Conservation (phyloP, 2,329 filamentous ascomycete species). For the Neofusicoccum sp. region DNA sequence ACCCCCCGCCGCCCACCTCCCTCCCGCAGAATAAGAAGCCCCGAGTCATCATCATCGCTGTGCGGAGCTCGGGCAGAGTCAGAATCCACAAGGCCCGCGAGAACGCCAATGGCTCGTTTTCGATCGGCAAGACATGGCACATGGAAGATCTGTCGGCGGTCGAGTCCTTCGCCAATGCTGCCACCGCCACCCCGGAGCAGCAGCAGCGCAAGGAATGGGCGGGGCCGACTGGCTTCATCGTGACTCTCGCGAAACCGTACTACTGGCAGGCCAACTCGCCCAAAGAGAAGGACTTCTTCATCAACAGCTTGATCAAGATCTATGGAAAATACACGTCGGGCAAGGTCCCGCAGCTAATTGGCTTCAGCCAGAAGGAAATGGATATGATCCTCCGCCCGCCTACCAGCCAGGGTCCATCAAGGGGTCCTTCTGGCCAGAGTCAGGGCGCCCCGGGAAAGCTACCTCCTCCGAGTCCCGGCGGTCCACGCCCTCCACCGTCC, state of each 20-base stretch:
- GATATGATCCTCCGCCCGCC: constrained; percentile 68
- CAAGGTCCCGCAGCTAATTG: constrained; percentile 73
- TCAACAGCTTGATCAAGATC: constrained; percentile 93
- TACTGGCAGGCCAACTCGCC: constrained; percentile 93
- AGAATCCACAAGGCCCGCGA: constrained; percentile 97
- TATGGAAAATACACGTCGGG: constrained; percentile 95
- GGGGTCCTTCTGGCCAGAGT: constrained; percentile 15
- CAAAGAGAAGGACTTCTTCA: constrained; percentile 99
- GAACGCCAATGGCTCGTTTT: constrained; percentile 91
- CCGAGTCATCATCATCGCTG: constrained; percentile 88
- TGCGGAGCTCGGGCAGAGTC: constrained; percentile 88
- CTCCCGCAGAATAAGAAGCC: constrained; percentile 77
- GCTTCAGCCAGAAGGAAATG: constrained; percentile 79
- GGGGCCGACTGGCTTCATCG: constrained; percentile 78
- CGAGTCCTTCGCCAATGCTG: constrained; percentile 74
- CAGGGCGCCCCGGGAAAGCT: constrained; percentile 5
- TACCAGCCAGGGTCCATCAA: constrained; percentile 3
- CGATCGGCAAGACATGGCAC: constrained; percentile 98
- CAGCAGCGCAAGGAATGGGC: constrained; percentile 73
- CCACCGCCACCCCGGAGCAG: constrained; percentile 61
- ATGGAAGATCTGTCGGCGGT: constrained; percentile 85
- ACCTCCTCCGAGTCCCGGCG: constrained; percentile 23
- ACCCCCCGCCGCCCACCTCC: constrained; percentile 80
- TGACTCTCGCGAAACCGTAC: constrained; percentile 90
- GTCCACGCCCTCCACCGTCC: constrained; percentile 14